Conservation (phyloP, 2,329 filamentous ascomycete genomes). For the Colletotrichum orbiculare region DNA sequence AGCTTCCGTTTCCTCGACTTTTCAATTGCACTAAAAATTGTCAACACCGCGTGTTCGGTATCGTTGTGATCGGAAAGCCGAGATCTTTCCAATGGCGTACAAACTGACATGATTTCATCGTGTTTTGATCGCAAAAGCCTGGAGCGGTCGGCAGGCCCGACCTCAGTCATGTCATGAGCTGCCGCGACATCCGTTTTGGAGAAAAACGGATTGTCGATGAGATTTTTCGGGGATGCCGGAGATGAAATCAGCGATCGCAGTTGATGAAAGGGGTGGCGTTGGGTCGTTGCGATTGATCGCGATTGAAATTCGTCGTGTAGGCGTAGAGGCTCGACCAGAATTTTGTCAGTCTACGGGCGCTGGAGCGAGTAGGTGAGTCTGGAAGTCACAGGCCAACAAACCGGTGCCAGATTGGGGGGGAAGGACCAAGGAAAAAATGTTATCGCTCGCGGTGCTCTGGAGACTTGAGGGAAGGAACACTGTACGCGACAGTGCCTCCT, state of each 20-base stretch:
- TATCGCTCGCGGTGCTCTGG: slow-evolving; percentile 28
- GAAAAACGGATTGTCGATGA: slow-evolving; percentile 65
- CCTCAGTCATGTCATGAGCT: slow-evolving; percentile 78
- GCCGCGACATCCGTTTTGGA: slow-evolving; percentile 76
- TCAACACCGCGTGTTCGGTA: slow-evolving; percentile 59
- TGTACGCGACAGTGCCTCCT: slow-evolving; percentile 5
- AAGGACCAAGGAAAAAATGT: slow-evolving; percentile 37
- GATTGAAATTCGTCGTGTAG: slow-evolving; percentile 38
- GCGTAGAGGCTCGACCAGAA: slow-evolving; percentile 37
- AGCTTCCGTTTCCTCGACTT: slow-evolving; percentile 91
- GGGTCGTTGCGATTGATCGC: slow-evolving; percentile 38
- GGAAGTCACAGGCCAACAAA: slow-evolving; percentile 33
- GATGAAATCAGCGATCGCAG: slow-evolving; percentile 43
- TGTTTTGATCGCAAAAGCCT: slow-evolving; percentile 74
- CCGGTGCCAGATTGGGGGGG: slow-evolving; percentile 36
- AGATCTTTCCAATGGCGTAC: slow-evolving; percentile 55
- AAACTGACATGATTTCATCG: slow-evolving; percentile 69
- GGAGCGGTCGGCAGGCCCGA: slow-evolving; percentile 73
- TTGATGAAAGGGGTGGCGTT: slow-evolving; percentile 37
- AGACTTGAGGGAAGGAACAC: slow-evolving; percentile 7
- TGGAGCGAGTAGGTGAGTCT: slow-evolving; percentile 33
- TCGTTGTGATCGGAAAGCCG: slow-evolving; percentile 61
- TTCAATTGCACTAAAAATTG: slow-evolving; percentile 72
- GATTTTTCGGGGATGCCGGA: slow-evolving; percentile 45
- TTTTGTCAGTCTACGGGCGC: slow-evolving; percentile 36